Evolutionary conservation across 805 yeast species (phyloP), one percentile per base, ranked within the genome.

Genomic region (Wickerhamiella parazyma): DNA sequence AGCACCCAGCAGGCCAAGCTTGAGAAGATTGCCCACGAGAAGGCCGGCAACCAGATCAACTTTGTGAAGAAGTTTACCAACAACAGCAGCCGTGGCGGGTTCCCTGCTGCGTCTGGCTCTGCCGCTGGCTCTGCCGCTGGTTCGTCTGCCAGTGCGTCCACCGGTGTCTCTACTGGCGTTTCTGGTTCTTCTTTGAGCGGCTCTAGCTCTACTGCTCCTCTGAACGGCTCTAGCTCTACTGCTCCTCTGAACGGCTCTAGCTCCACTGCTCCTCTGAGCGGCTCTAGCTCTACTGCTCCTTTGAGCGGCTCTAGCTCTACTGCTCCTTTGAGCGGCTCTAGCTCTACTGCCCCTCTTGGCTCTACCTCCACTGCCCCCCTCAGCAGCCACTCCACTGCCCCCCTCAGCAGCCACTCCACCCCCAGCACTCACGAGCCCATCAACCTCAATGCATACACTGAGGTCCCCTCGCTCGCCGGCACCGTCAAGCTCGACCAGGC

Each of bases 11-110:
- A 48, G 43, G 41, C 47, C 42, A 34, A 45, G 21, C 57, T 44
- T 33, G 49, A 49, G 46, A 46, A 44, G 33, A 53, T 55, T 50
- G 54, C 53, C 19, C 44, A 53, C 46, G 55, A 44, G 33, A 54
- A 51, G 48, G 61, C 62, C 33, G 65, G 64, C 20, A 63, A 64
- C 34, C 66, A 62, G 50, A 47, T 62, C 42, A 60, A 59, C 36
- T 50, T 47, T 24, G 60, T 55, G 39, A 49, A 51, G 55, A 49
- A 49, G 48, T 51, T 52, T 16, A 33, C 58, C 33, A 64, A 64
- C 38, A 29, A 22, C 35, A 7, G 16, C 17, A 7, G 17, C 43
- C 61, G 64, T 18, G 64, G 64, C 17, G 64, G 65, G 18, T 55
- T 57, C 56, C 64, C 63, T 38, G 40, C 47, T 34, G 31, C 44